These are phyloP conservation scores for Amauroascus verrucosus DNA, from an alignment of 2,329 filamentous ascomycete genomes.

Conservation along the genomic window DNA sequence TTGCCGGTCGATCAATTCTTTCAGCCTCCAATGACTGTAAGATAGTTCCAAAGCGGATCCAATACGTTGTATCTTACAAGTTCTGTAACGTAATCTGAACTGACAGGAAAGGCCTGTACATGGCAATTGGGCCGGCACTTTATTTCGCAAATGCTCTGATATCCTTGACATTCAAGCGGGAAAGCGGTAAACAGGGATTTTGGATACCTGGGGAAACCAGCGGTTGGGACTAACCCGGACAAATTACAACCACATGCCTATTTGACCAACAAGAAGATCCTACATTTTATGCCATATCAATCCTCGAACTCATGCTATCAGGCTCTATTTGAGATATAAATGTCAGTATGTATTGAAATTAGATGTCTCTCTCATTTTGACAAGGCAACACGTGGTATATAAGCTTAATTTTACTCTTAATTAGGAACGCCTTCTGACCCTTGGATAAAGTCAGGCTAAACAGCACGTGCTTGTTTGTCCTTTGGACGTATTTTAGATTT, in stretches of 20 bases:
- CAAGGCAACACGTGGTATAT: not conserved
- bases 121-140: no score
- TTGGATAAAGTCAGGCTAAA: no score
- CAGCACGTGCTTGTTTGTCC: no score
- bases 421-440: not conserved
- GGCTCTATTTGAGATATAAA: not conserved
- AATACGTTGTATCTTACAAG: not conserved
- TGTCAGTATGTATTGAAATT: no score
- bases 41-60: not conserved
- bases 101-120: no score
- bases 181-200: not conserved
- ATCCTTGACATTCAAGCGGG: not conserved
- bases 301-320: not conserved
- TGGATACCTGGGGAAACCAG: not conserved
- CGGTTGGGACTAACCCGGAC: not conserved
- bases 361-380: no score
- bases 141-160: not conserved
- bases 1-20: slow-evolving; percentile 3
- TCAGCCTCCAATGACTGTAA: not conserved
- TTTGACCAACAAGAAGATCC: not conserved
- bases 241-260: not conserved
- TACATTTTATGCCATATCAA: no score
- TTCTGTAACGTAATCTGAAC: not conserved
- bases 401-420: not conserved
- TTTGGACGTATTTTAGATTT: no score